Conservation (phyloP, 2,329 filamentous ascomycete species). For the Aureobasidium sp. region DNA sequence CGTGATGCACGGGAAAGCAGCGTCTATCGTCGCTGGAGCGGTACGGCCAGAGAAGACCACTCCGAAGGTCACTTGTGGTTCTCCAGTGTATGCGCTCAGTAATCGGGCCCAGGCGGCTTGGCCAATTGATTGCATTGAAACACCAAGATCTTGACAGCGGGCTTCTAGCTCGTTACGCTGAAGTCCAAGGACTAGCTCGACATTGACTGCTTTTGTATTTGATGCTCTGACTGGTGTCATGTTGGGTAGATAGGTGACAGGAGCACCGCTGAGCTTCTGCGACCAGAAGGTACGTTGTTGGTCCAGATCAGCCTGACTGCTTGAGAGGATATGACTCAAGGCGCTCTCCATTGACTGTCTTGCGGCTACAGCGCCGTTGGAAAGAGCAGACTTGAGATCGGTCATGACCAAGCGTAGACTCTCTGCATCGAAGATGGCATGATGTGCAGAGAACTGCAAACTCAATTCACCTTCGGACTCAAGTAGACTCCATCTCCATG, state of each 20-base stretch:
- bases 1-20: constrained; percentile 71
- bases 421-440: constrained; percentile 79
- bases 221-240: constrained; percentile 55
- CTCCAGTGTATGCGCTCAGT: constrained; percentile 69
- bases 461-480: constrained; percentile 20
- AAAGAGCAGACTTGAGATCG: constrained; percentile 46
- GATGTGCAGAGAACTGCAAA: constrained; percentile 57
- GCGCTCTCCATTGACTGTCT: constrained; percentile 35
- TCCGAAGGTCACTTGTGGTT: constrained; percentile 68
- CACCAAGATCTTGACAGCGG: constrained; percentile 50
- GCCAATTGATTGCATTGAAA: constrained; percentile 68
- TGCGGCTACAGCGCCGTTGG: constrained; percentile 22
- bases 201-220: constrained; percentile 30
- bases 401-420: constrained; percentile 61
- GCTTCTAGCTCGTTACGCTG: constrained; percentile 46
- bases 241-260: constrained; percentile 65
- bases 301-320: constrained; percentile 27
- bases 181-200: constrained; percentile 33
- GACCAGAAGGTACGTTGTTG: constrained; percentile 56
- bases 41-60: constrained; percentile 70
- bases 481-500: constrained; percentile 56
- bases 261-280: constrained; percentile 29
- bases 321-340: constrained; percentile 40
- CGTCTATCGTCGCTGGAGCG: constrained; percentile 50
- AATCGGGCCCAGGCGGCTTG: constrained; percentile 74